Base-by-base conservation (phyloP, 1,284 basidiomycete genomes). In the Gymnopus androsaceus region DNA sequence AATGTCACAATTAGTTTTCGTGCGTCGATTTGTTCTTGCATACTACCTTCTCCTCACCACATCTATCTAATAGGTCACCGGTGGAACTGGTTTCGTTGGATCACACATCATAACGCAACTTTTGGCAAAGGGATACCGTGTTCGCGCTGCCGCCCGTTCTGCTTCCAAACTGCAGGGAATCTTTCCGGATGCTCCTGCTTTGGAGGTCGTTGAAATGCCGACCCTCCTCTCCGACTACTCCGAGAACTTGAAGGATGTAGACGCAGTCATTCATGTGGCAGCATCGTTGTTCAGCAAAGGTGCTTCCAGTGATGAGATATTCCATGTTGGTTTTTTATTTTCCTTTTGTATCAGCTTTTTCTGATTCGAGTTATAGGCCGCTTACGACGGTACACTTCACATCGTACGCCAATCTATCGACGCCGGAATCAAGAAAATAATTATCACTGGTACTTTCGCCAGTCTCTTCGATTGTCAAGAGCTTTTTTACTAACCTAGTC, bases 361-460 rank as follows among this genome's bases (percentile, higher is more conserved):
- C 21, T 15, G 17, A 27, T 21, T 8, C 14, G n/a, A 19, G 11
- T 36, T 15, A 19, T 17, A 57, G 56, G 56, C 51, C 19, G 56
- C 45, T n/a, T 58, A 69, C 38, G 56, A 69, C 14, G 69, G 69
- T 5, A 66, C 68, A 1, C 27, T 70, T 38, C 67, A 72, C 48
- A 62, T 73, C 25, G 60, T 73, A n/a, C 59, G 64, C 19, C 67
- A 71, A 55, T 66, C 68, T 8, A 61, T 68, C 25, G 63, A 66
- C 30, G 66, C 64, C 12, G 72, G 70, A 12, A 62, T 72, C 21
- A 66, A 63, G 57, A 72, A 70, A 51, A 59, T 71, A n/a, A 66
- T 73, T 3, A 62, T 69, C 15, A 73, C 71, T 2, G 68, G 70
- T 54, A 68, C 66, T 14, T 64, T 69, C 37, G 65, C 63, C 8